Evolutionary conservation across 352 stramenopile genomes (phyloP), one percentile per base, ranked within the genome.

Genomic region (Phytophthora melonis): DNA sequence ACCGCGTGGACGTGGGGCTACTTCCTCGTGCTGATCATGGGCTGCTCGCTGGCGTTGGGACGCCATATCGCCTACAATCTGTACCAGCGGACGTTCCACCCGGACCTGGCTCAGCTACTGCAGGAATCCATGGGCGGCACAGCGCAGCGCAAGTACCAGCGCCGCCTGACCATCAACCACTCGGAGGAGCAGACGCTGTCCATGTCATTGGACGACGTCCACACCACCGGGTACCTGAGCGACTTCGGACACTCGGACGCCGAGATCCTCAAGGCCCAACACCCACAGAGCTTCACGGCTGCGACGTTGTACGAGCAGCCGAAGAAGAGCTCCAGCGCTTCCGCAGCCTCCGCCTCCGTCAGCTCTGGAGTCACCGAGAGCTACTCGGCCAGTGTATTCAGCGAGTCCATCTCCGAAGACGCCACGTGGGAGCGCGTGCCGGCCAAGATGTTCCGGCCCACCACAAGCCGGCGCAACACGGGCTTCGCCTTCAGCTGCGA

Each of bases 401-500:
- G 81, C 64, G 70, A 83, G 36, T 90, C 82, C 5, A 79, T 88
- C 21, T 69, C 74, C 19, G 79, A 82, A 58, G 80, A 91, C 18
- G 66, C 62, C 7, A 67, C 67, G 19, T 89, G 80, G 80, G 78
- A 90, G 32, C 74, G 74, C n/a, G 71, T 78, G 4, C 72, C 81
- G 11, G 55, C 63, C 32, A 83, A 78, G 52, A 76, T 81, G 66
- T 78, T 83, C 64, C 75, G 78, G 27, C 30, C 70, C 19, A 86
- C 68, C 3, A 69, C 72, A 16, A 68, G 72, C n/a, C 74, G 82
- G 9, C 79, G 84, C 30, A 92, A 90, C 70, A 94, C 87, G 9
- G 89, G 89, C 50, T 95, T 81, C 58, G 89, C 89, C 30, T 95
- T 95, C 72, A 94, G 87, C 66, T 94, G 86, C 70, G 89, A 95